Evolutionary conservation across 495 filamentous ascomycete genomes (phyloP).

Genomic region (Hypoxylon fragiforme): DNA sequence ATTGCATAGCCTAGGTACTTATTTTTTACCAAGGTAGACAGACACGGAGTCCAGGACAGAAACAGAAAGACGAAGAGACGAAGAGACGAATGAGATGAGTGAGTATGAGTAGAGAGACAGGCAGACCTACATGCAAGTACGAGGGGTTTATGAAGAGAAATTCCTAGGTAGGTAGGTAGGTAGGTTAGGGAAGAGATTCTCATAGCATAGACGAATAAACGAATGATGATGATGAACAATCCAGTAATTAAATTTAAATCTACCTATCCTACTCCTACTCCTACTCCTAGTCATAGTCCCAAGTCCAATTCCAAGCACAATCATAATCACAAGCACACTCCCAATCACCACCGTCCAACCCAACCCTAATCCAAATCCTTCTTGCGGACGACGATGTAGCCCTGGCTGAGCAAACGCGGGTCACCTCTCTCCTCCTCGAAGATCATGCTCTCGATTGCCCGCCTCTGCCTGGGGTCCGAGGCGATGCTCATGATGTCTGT

Average conservation of each 20-base stretch:
- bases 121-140: too few species aligned
- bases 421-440: slow-evolving; percentile 50
- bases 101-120: too few species aligned
- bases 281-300: too few species aligned
- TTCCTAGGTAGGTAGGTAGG: too few species aligned
- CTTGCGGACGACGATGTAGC: slow-evolving; percentile 51
- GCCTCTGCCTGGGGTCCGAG: slow-evolving; percentile 31
- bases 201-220: slow-evolving; percentile 10
- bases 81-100: neutral
- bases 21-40: too few species aligned
- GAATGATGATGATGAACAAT: neutral
- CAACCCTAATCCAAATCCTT: slow-evolving; percentile 44
- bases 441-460: slow-evolving; percentile 42
- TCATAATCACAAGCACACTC: too few species aligned
- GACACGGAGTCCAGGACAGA: slow-evolving; percentile 23
- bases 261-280: too few species aligned
- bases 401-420: slow-evolving; percentile 43
- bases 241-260: neutral
- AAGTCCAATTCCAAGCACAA: too few species aligned
- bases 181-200: too few species aligned
- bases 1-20: too few species aligned
- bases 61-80: neutral
- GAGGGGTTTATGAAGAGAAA: too few species aligned
- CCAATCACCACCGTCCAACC: neutral
- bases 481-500: slow-evolving; percentile 31